Conservation (phyloP, 2,329 filamentous ascomycete genomes). For the Remersonia thermophila region DNA sequence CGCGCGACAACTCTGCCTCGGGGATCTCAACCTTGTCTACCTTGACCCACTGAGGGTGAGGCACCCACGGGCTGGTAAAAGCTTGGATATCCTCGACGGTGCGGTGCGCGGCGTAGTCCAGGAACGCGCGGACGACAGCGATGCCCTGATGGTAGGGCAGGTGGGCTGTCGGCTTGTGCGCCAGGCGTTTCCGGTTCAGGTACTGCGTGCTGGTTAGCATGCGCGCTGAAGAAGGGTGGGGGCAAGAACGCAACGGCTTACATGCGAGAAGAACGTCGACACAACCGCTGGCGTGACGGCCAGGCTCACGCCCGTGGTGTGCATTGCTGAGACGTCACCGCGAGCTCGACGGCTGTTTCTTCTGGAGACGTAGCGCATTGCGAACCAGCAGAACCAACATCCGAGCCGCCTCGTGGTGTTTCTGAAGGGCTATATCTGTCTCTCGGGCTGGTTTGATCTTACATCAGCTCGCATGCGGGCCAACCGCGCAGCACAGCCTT, state of each 20-base stretch:
- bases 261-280: constrained; percentile 76
- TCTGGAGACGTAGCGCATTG: too few species aligned
- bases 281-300: constrained; percentile 82
- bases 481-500: too few species aligned
- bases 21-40: constrained; percentile 58
- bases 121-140: constrained; percentile 73
- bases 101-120: constrained; percentile 73
- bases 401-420: too few species aligned
- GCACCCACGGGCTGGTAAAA: constrained; percentile 87
- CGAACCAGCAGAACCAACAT: too few species aligned
- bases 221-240: not conserved
- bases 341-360: not conserved
- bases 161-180: constrained; percentile 73
- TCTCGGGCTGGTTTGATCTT: too few species aligned
- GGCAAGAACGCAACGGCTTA: constrained; percentile 30
- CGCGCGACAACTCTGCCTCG: constrained; percentile 46
- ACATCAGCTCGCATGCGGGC: too few species aligned
- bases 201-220: constrained; percentile 41
- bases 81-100: constrained; percentile 87
- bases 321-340: constrained; percentile 35
- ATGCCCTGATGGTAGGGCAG: constrained; percentile 92
- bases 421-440: too few species aligned
- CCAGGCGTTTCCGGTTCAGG: constrained; percentile 62
- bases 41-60: constrained; percentile 77
- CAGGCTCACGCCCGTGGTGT: constrained; percentile 68